Evolutionary conservation across 495 filamentous ascomycete genomes (phyloP), one percentile per base, ranked within the genome.

Genomic region (Aspergillus nidulans): DNA sequence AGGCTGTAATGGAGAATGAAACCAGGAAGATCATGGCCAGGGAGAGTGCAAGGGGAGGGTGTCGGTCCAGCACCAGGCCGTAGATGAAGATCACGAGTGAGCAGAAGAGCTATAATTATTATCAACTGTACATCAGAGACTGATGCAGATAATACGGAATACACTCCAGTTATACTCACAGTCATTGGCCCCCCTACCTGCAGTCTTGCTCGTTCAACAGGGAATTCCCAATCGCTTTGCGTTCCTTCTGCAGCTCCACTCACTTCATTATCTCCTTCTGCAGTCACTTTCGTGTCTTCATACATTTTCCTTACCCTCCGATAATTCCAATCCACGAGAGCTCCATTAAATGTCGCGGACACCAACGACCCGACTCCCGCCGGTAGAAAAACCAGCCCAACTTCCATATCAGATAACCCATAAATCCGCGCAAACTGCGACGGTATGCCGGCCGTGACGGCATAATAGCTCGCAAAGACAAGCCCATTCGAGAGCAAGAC

Each of bases 331-430:
- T 81, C 77, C 1, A 82, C 61, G 1, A 78, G 40, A 65, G 90
- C 84, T 53, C 91, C 92, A 70, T 92, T 90, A 57, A 89, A 61
- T 87, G 87, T 61, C 81, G 89, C 65, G 86, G 91, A 62, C 23
- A 63, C 8, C 3, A 95, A 80, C 26, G 90, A 91, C 40, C 92
- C 72, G 0, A 69, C 18, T 0, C 69, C 71, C 4, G 69, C 62
- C 0, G 76, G 69, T 4, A 71, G 64, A 21, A 67, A 76, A 38
- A 64, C 55, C 7, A 75, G 57, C 1, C 75, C 72, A 26, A 77
- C 68, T 26, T 62, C 55, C 0, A 77, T 41, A 30, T 73, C 69
- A 19, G 65, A 53, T 3, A 74, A 64, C 7, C 53, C 40, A 44
- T 75, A 77, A 2, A 59, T 30, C 4, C 41, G 41, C 1, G 55